phyloP scores from a whole-genome alignment of 768 basidiomycete species.

The Leccinum subgranulosum region DNA sequence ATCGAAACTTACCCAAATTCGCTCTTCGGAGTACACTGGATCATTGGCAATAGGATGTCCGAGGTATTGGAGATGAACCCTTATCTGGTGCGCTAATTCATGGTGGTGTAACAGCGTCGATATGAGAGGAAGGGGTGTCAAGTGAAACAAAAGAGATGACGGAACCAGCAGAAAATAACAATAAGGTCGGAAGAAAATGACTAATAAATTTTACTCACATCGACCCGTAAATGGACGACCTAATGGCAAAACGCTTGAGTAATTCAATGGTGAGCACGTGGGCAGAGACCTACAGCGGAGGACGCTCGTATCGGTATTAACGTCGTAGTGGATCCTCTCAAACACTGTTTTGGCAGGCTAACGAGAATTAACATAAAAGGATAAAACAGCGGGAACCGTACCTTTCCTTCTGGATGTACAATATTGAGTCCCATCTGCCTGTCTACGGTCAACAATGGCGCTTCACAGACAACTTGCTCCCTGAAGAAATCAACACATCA shows the following conservation, averaged over 20 bases:
- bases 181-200: background rate
- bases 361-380: background rate
- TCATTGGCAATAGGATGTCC: constrained; percentile 95
- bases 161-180: background rate
- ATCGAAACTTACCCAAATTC: constrained; percentile 62
- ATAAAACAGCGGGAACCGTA: constrained; percentile 26
- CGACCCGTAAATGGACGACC: constrained; percentile 89
- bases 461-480: constrained; percentile 76
- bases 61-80: constrained; percentile 94
- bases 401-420: constrained; percentile 94
- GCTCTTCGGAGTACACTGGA: constrained; percentile 80
- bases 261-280: background rate
- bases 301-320: constrained; percentile 76
- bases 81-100: constrained; percentile 84
- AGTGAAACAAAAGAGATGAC: background rate
- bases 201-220: constrained; percentile 51
- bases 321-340: constrained; percentile 76
- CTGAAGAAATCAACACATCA: constrained; percentile 37
- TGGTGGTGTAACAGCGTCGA: constrained; percentile 5
- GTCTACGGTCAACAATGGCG: constrained; percentile 88
- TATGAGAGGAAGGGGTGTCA: background rate
- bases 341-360: constrained; percentile 91
- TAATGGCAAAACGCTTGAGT: constrained; percentile 27
- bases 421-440: constrained; percentile 96
- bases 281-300: constrained; percentile 61